These are phyloP conservation scores for Vaccinium vitisidaea DNA, from an alignment of 148 eudicot species.

Conservation along the genomic window DNA sequence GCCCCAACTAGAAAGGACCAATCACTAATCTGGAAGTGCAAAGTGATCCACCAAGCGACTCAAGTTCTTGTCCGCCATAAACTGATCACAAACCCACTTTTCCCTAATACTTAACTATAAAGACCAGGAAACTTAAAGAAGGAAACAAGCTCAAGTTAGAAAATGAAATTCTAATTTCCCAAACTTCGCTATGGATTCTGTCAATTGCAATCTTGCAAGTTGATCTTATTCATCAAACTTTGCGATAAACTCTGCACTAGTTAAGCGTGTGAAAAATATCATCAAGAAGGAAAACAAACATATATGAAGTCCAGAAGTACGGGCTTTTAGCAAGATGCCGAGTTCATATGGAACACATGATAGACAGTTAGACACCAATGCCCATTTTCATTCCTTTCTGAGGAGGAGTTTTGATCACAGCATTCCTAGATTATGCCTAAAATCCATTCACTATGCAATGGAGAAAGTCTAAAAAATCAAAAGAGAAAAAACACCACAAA, in stretches of 20 bases:
- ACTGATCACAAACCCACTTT: not conserved
- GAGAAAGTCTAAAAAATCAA: not conserved
- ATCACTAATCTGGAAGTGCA: not conserved
- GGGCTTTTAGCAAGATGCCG: not conserved
- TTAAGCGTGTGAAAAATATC: not conserved
- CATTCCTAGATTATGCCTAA: not conserved
- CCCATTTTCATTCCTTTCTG: not conserved
- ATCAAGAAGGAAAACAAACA: not conserved
- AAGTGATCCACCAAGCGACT: not conserved
- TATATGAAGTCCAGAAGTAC: not conserved
- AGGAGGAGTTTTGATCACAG: not conserved
- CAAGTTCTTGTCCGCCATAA: not conserved
- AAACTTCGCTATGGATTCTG: not conserved
- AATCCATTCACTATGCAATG: not conserved
- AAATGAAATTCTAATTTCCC: not conserved
- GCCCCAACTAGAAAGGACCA: not conserved
- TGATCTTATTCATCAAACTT: not conserved
- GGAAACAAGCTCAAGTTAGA: not conserved
- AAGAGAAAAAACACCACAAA: not conserved
- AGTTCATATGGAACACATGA: not conserved
- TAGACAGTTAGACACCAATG: not conserved
- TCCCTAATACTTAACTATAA: not conserved
- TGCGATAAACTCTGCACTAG: not conserved
- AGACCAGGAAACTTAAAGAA: not conserved
- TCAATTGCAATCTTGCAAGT: not conserved